Conservation (phyloP, 495 filamentous ascomycete species). For the Hypoxylon fragiforme region DNA sequence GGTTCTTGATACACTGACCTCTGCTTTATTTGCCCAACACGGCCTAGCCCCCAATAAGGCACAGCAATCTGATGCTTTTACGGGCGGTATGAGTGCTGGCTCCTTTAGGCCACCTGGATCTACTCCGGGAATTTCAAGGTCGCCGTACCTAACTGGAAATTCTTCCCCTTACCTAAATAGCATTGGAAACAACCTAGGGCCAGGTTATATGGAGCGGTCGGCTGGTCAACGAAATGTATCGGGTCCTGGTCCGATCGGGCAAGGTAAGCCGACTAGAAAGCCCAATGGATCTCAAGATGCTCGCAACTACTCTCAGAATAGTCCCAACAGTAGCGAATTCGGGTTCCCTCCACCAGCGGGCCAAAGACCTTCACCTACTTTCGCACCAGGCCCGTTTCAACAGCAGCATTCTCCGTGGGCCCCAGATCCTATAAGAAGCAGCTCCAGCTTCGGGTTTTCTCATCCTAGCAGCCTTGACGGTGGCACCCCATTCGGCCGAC, state of each 20-base stretch:
- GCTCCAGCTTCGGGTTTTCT: conserved; percentile 39
- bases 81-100: background rate
- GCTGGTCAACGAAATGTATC: conserved; percentile 8
- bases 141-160: conserved; percentile 2
- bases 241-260: conserved; percentile 10
- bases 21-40: conserved; percentile 34
- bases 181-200: background rate
- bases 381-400: conserved; percentile 12
- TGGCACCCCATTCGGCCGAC: conserved; percentile 32
- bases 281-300: background rate
- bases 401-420: conserved; percentile 17
- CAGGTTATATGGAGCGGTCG: conserved; percentile 25
- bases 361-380: background rate
- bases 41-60: conserved; percentile 12
- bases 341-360: conserved; percentile 8
- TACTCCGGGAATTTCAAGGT: conserved; percentile 3
- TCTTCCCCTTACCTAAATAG: conserved; percentile 9
- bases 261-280: conserved; percentile 1
- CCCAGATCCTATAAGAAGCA: conserved; percentile 3
- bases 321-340: conserved; percentile 10
- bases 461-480: conserved; percentile 42
- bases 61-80: conserved; percentile 1
- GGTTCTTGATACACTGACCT: conserved; percentile 31
- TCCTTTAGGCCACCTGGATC: conserved; percentile 8
- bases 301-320: conserved; percentile 2